Evolutionary conservation across 768 basidiomycete species (phyloP).

Genomic region (Tricholoma flavovirens): DNA sequence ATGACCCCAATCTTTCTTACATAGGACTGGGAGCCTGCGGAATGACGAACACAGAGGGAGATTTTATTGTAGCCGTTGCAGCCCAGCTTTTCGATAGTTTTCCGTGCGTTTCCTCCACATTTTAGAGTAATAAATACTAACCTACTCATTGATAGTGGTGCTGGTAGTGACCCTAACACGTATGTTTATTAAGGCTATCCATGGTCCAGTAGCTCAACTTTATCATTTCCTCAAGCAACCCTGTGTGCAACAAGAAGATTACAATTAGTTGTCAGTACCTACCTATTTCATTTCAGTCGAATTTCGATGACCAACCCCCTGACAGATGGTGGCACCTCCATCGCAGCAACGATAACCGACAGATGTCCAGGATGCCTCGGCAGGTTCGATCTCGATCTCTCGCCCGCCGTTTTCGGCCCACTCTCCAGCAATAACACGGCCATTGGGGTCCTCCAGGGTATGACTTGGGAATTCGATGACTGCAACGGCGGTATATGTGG

Average conservation of each 20-base stretch:
- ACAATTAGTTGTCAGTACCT: slow-evolving; percentile 5
- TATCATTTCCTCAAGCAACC: slow-evolving; percentile 6
- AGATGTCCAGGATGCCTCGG: slow-evolving; percentile 10
- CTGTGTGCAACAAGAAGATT: slow-evolving; percentile 10
- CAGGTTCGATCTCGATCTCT: slow-evolving; percentile 14
- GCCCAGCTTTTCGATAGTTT: slow-evolving; percentile 8
- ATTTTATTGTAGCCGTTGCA: slow-evolving; percentile 11
- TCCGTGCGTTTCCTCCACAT: slow-evolving; percentile 5
- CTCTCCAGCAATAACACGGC: not conserved
- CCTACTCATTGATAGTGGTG: slow-evolving; percentile 2
- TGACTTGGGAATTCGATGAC: not conserved
- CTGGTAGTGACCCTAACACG: slow-evolving; percentile 9
- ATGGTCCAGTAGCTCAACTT: not conserved
- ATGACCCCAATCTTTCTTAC: not conserved
- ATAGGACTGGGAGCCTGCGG: slow-evolving; percentile 14
- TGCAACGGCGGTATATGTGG: not conserved
- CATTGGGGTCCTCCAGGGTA: slow-evolving; percentile 4
- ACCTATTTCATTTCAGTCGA: not conserved
- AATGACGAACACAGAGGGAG: not conserved
- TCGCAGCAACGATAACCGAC: slow-evolving; percentile 10
- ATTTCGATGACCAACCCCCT: not conserved
- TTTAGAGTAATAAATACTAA: not conserved
- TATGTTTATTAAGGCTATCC: not conserved
- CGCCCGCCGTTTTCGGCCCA: slow-evolving; percentile 9
- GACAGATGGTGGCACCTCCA: slow-evolving; percentile 6